Conservation (phyloP, 768 basidiomycete species). For the Paxillus ammoniavirescens region DNA sequence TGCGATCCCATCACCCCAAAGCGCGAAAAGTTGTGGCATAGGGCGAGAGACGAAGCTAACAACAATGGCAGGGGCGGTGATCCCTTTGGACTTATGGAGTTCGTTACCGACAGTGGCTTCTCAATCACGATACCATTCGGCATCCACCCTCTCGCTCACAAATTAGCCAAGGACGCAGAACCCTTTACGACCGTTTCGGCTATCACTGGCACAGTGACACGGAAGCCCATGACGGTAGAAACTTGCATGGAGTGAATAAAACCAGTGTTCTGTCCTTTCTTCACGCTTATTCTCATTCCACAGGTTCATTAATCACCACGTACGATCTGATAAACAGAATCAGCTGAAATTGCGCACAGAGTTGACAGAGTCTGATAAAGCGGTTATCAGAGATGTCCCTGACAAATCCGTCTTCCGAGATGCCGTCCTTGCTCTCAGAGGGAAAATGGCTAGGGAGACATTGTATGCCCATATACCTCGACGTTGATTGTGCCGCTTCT, state of each 20-base stretch:
- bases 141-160: not conserved
- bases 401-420: not conserved
- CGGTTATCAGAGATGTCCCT: not conserved
- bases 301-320: slow-evolving; percentile 4
- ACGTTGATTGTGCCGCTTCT: too few species aligned
- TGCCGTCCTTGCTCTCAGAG: not conserved
- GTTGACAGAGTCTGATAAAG: slow-evolving; percentile 5
- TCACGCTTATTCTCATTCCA: not conserved
- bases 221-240: slow-evolving; percentile 13
- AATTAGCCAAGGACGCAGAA: slow-evolving; percentile 3
- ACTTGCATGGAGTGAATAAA: slow-evolving; percentile 9
- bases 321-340: slow-evolving; percentile 1
- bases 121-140: slow-evolving; percentile 9
- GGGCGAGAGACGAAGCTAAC: not conserved
- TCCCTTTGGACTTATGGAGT: slow-evolving; percentile 14
- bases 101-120: slow-evolving; percentile 16
- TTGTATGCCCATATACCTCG: not conserved
- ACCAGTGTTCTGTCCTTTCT: not conserved
- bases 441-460: not conserved
- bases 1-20: slow-evolving; percentile 6
- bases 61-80: not conserved
- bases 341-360: not conserved
- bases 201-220: not conserved
- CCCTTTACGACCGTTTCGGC: slow-evolving; percentile 11
- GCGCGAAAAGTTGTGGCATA: slow-evolving; percentile 9